phyloP scores from a whole-genome alignment of 1,284 basidiomycete species.

The Meira nashicola region DNA sequence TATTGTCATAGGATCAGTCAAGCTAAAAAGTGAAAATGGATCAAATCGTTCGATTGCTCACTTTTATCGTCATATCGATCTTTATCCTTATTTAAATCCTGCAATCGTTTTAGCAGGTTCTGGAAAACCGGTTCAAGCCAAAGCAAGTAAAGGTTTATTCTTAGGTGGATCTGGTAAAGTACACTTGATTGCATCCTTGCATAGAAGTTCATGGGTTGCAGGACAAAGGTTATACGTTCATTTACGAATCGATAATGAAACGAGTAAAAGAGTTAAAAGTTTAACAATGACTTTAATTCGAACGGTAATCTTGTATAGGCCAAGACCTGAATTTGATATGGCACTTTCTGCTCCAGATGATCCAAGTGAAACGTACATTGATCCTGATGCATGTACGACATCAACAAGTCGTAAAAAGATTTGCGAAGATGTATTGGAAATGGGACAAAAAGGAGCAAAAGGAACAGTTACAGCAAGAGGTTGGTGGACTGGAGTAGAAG shows the following conservation, averaged over 20 bases:
- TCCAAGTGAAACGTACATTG: constrained; percentile 22
- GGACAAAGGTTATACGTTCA: constrained; percentile 76
- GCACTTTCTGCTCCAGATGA: constrained; percentile 14
- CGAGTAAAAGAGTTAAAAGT: constrained; percentile 64
- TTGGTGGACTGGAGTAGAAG: constrained; percentile 49
- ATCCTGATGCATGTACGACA: constrained; percentile 42
- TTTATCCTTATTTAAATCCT: constrained; percentile 76
- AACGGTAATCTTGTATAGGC: constrained; percentile 67
- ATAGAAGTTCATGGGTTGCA: constrained; percentile 75
- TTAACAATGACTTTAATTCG: constrained; percentile 68
- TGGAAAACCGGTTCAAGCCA: constrained; percentile 63
- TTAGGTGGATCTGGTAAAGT: constrained; percentile 65
- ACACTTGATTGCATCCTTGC: constrained; percentile 67
- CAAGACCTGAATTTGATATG: constrained; percentile 57
- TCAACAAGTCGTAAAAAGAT: constrained; percentile 44
- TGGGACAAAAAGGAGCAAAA: constrained; percentile 42
- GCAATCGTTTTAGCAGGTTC: constrained; percentile 64
- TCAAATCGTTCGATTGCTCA: constrained; percentile 71
- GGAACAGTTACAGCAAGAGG: constrained; percentile 39
- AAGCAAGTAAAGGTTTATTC: constrained; percentile 62
- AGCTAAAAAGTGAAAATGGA: constrained; percentile 66
- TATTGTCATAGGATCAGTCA: constrained; percentile 76
- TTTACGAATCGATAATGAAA: constrained; percentile 68
- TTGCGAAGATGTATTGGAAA: constrained; percentile 39
- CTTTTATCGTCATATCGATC: constrained; percentile 78